Evolutionary conservation across 345 rosid genomes (phyloP).

Genomic region (Trapa bicornis): DNA sequence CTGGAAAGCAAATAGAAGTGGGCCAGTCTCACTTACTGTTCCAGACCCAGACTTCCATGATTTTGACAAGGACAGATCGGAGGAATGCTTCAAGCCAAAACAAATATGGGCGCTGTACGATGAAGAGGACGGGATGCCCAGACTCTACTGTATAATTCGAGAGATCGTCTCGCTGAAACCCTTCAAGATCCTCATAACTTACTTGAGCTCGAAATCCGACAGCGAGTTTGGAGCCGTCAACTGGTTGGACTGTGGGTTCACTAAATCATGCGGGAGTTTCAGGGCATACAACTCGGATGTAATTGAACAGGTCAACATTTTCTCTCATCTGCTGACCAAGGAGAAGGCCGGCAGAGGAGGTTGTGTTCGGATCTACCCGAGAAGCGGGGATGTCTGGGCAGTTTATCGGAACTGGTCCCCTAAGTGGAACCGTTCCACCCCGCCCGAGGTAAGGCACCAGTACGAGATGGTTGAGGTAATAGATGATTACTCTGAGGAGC

Average conservation of each 20-base stretch:
- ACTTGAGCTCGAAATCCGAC: constrained; percentile 90
- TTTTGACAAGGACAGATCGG: constrained; percentile 79
- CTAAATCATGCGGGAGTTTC: constrained; percentile 95
- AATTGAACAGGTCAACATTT: constrained; percentile 82
- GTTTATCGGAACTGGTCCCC: constrained; percentile 82
- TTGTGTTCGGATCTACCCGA: constrained; percentile 86
- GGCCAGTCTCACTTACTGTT: constrained; percentile 53
- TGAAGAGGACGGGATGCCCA: constrained; percentile 98
- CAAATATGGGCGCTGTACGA: constrained; percentile 97
- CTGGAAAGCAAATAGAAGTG: constrained; percentile 24
- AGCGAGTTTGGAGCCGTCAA: constrained; percentile 72
- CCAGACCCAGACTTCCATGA: constrained; percentile 98
- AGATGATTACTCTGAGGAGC: constrained; percentile 81
- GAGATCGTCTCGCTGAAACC: constrained; percentile 73
- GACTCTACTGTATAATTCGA: constrained; percentile 72
- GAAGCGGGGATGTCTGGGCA: constrained; percentile 90
- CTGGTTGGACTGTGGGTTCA: constrained; percentile 77
- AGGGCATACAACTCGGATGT: constrained; percentile 71
- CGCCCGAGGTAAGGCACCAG: constrained; percentile 68
- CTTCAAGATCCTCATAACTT: constrained; percentile 73
- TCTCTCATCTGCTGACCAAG: constrained; percentile 76
- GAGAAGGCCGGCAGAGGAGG: constrained; percentile 97
- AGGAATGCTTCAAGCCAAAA: constrained; percentile 83
- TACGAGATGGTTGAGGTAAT: constrained; percentile 98
- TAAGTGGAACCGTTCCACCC: constrained; percentile 73